Percentiles rank a stretch among this genome's conserved stretches.
Evolutionary conservation across 208 protist genomes (phyloP).

Genomic region (Herpetomonas muscarum): DNA sequence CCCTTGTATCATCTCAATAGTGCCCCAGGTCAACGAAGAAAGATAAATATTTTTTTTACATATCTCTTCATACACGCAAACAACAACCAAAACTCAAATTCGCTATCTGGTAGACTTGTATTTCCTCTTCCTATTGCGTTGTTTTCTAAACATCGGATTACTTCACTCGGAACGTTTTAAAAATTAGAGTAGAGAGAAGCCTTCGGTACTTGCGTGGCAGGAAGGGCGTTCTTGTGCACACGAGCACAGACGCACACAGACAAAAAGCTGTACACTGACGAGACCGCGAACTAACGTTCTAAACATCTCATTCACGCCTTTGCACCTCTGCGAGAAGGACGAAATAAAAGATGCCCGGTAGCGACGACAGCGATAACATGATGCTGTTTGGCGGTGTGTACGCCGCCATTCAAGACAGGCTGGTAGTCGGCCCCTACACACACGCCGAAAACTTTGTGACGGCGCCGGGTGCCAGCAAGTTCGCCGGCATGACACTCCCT

Average conservation of each 20-base stretch:
- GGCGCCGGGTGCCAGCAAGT: slow-evolving; percentile 2
- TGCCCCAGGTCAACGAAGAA: too few relatives aligned
- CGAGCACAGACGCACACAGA: too few relatives aligned
- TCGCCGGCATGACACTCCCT: slow-evolving; percentile 8
- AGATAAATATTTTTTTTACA: slow-evolving; percentile 9
- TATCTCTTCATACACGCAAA: slow-evolving; percentile 4
- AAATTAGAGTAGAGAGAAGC: background rate
- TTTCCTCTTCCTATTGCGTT: slow-evolving; percentile 18
- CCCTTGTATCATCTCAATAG: too few relatives aligned
- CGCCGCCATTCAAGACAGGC: slow-evolving; percentile 13
- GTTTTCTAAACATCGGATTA: background rate
- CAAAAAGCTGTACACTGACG: too few relatives aligned
- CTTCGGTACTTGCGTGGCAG: too few relatives aligned
- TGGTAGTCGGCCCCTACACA: slow-evolving; percentile 21
- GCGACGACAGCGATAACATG: background rate
- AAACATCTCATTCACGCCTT: too few relatives aligned
- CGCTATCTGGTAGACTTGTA: background rate
- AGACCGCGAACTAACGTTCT: too few relatives aligned
- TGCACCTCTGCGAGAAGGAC: too few relatives aligned
- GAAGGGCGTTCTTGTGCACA: too few relatives aligned
- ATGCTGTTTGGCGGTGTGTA: slow-evolving; percentile 21
- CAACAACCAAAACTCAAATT: background rate
- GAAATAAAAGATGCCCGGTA: too few relatives aligned
- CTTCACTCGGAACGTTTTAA: background rate
- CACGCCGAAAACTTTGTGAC: slow-evolving; percentile 16